These are phyloP conservation scores for Cyberlindnera veronae DNA, from an alignment of 805 yeast species.

Conservation along the genomic window DNA sequence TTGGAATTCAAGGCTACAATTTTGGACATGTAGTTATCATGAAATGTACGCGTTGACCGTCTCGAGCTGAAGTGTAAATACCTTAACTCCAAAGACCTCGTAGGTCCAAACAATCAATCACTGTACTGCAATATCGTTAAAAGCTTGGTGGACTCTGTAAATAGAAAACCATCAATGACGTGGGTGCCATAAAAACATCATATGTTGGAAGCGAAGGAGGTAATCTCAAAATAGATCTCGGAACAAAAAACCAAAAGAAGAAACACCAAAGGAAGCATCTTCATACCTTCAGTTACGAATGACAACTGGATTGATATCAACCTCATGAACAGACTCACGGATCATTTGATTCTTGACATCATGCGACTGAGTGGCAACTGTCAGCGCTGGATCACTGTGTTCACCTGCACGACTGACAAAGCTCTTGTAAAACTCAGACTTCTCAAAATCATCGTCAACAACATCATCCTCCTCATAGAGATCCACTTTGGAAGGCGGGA, in stretches of 20 bases:
- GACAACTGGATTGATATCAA: constrained; percentile 12
- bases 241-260: not conserved
- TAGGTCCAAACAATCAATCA: not conserved
- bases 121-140: no score
- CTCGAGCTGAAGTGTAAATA: no score
- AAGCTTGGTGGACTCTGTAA: no score
- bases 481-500: constrained; percentile 16
- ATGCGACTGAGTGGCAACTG: not conserved
- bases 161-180: no score
- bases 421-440: constrained; percentile 17
- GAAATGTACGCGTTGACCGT: no score
- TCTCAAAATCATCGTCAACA: constrained; percentile 27
- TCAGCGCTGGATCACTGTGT: constrained; percentile 3
- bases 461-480: constrained; percentile 20
- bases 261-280: not conserved
- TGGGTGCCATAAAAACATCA: no score
- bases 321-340: constrained; percentile 13
- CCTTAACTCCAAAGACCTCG: no score
- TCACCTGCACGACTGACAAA: constrained; percentile 26
- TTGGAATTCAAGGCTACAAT: no score
- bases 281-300: constrained; percentile 5
- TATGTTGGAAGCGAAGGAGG: not conserved
- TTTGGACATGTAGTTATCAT: no score
- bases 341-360: constrained; percentile 8
- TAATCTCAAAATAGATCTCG: not conserved